Evolutionary conservation across 352 stramenopile genomes (phyloP), one percentile per base, ranked within the genome.

Genomic region (Pythium phragmitis): DNA sequence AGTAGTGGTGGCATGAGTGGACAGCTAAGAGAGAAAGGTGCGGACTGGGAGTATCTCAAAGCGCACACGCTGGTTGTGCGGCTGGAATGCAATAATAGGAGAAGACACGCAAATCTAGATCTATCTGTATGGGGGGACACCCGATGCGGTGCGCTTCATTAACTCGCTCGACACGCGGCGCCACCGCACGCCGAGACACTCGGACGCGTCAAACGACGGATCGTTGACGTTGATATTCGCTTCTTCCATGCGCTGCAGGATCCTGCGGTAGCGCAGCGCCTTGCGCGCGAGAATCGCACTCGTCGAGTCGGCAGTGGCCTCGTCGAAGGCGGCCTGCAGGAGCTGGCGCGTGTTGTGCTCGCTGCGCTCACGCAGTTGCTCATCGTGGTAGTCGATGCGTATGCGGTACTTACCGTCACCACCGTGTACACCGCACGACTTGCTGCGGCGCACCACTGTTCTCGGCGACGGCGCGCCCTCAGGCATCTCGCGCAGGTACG

Each of bases 191-290:
- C 65, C 69, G 13, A 75, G 62, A 47, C 68, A 70, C n/a, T 56
- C 55, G 17, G 65, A 69, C 16, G 65, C 50, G 46, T 75, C 60
- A 28, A 75, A 73, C 4, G 37, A 9, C 16, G 69, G 65, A 42
- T 75, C 65, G 53, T 60, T 14, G 14, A 73, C 43, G 53, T 75
- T 65, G 7, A 65, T 50, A 39, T 75, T 65, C 11, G 42, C 53
- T 9, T 55, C 65, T 41, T 75, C 69, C 56, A 75, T 61, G 33
- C 57, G 66, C 41, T 65, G 45, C 16, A 75, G 41, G 46, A 75
- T 62, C 37, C 70, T 72, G 56, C 60, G 69, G 60, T 73, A 75
- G 33, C 60, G 46, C 30, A 75, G 60, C 16, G 69, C 69, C 53
- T 75, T 75, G 34, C 60, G 60, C 17, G 68, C 68, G 13, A 71